Percentiles rank a stretch among this genome's conserved stretches.
Conservation (phyloP, 768 basidiomycete genomes). For the Mycena olivaceomarginata region DNA sequence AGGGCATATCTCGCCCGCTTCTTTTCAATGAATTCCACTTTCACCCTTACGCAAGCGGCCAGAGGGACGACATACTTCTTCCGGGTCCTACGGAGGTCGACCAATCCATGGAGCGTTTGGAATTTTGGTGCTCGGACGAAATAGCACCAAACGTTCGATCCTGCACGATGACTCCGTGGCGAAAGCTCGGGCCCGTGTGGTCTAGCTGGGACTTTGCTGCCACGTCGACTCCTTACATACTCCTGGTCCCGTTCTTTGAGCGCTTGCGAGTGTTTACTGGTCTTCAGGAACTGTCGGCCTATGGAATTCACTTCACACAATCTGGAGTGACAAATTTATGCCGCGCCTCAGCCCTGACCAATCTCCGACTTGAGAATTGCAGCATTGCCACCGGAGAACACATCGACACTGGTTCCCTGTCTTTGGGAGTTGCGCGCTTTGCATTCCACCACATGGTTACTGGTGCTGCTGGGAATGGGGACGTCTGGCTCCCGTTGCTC, state of each 20-base stretch:
- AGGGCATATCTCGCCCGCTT: neutral
- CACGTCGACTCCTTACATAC: too few species aligned
- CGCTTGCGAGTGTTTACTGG: neutral
- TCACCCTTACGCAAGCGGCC: neutral
- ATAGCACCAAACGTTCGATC: too few species aligned
- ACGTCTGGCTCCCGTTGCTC: neutral
- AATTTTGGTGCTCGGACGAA: too few species aligned
- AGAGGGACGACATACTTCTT: neutral
- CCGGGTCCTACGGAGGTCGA: neutral
- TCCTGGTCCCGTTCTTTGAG: neutral
- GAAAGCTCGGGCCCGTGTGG: too few species aligned
- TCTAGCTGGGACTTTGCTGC: too few species aligned
- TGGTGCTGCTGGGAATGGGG: neutral
- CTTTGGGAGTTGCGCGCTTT: neutral
- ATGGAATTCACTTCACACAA: neutral
- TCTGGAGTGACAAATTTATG: neutral
- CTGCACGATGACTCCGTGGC: too few species aligned
- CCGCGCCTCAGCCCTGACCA: neutral
- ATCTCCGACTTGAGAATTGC: neutral
- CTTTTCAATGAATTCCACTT: constrained; percentile 26
- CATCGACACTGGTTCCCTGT: neutral
- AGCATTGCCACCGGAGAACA: neutral
- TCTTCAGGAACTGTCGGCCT: neutral
- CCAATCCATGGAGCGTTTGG: too few species aligned
- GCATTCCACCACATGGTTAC: neutral